Evolutionary conservation across 305 asterid genomes (phyloP).

Genomic region (Fraxinus greggii): DNA sequence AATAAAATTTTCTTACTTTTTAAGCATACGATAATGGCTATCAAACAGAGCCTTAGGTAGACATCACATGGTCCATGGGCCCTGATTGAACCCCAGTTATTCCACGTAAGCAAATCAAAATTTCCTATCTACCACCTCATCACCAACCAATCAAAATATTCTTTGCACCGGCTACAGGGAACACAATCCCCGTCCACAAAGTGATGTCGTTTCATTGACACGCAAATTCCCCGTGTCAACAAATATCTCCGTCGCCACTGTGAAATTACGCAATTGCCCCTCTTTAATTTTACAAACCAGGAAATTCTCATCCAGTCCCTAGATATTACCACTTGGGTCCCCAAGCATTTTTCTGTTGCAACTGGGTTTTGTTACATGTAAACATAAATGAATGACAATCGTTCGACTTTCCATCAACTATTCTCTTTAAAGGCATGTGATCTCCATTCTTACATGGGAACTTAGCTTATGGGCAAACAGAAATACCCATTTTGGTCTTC

Average conservation of each 20-base stretch:
- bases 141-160: not conserved
- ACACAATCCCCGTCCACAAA: not conserved
- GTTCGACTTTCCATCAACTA: not conserved
- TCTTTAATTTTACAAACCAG: not conserved
- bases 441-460: not conserved
- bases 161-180: not conserved
- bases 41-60: not conserved
- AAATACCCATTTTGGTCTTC: not conserved
- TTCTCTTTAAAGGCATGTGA: not conserved
- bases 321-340: not conserved
- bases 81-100: not conserved
- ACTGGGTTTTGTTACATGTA: not conserved
- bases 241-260: not conserved
- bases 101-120: not conserved
- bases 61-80: not conserved
- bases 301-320: not conserved
- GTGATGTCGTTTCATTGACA: not conserved
- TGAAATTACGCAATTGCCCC: not conserved
- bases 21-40: too few species aligned
- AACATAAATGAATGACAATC: not conserved
- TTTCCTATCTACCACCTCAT: not conserved
- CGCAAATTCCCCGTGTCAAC: not conserved
- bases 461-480: not conserved
- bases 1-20: too few species aligned
- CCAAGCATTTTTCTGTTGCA: not conserved